Conservation (phyloP, 108 stramenopile genomes). For the Nannochloropsis salina region DNA sequence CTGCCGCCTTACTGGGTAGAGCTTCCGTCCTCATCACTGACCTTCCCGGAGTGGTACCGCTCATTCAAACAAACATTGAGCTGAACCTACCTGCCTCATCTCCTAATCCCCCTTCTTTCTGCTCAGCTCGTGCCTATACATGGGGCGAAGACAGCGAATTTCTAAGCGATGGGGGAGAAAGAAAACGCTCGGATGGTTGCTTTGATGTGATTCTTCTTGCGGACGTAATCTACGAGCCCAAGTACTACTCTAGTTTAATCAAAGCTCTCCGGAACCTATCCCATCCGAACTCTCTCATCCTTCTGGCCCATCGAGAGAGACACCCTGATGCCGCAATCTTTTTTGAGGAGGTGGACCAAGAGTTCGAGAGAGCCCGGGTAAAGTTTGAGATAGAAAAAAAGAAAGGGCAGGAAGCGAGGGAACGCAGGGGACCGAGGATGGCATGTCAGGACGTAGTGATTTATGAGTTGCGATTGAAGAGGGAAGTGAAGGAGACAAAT, state of each 20-base stretch:
- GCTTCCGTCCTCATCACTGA: slow-evolving; percentile 43
- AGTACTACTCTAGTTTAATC: neutral
- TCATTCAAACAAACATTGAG: slow-evolving; percentile 33
- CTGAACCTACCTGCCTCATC: slow-evolving; percentile 20
- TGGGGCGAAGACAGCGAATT: neutral
- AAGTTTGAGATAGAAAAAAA: neutral
- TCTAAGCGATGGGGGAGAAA: neutral
- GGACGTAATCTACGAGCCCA: slow-evolving; percentile 29
- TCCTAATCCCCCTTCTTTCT: neutral
- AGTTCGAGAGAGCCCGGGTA: neutral
- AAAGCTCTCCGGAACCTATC: neutral
- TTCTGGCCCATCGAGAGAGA: neutral
- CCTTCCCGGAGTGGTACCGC: slow-evolving; percentile 46
- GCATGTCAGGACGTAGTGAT: neutral
- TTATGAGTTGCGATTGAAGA: neutral
- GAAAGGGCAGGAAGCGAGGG: neutral
- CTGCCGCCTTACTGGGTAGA: slow-evolving; percentile 39
- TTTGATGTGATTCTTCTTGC: slow-evolving; percentile 20
- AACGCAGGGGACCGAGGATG: neutral
- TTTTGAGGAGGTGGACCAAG: neutral
- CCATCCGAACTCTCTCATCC: neutral
- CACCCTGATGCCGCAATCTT: neutral
- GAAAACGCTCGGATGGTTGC: neutral
- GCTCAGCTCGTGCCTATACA: neutral
- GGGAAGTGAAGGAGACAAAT: neutral